Evolutionary conservation across 2,329 filamentous ascomycete species (phyloP).

Genomic region (Aspergillus novoparasiticus): DNA sequence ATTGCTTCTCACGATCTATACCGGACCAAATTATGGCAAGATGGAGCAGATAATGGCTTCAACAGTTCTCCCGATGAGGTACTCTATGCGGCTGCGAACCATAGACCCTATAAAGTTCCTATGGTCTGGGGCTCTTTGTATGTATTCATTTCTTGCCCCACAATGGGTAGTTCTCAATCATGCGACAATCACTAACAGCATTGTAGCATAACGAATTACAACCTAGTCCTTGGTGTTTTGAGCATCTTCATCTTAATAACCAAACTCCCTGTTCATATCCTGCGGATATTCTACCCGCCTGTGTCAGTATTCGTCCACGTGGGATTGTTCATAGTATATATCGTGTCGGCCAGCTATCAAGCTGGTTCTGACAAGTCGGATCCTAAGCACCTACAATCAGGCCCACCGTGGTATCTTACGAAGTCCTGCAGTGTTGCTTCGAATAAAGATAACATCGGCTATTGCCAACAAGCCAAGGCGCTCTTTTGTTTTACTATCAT

Average conservation of each 20-base stretch:
- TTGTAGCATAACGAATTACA: slow-evolving; percentile 60
- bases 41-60: slow-evolving; percentile 63
- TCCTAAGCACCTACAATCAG: slow-evolving; percentile 54
- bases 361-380: slow-evolving; percentile 62
- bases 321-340: slow-evolving; percentile 55
- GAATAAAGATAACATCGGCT: slow-evolving; percentile 49
- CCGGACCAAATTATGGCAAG: slow-evolving; percentile 63
- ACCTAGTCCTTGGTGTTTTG: slow-evolving; percentile 63
- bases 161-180: neutral
- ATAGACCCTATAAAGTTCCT: slow-evolving; percentile 55
- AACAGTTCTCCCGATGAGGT: slow-evolving; percentile 61
- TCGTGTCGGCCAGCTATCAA: slow-evolving; percentile 59
- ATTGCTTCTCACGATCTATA: slow-evolving; percentile 65
- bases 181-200: slow-evolving; percentile 13
- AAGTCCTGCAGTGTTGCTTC: slow-evolving; percentile 60
- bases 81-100: slow-evolving; percentile 63
- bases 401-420: slow-evolving; percentile 65
- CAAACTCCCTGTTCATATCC: slow-evolving; percentile 59
- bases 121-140: slow-evolving; percentile 65
- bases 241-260: slow-evolving; percentile 63
- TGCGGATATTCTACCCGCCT: slow-evolving; percentile 60
- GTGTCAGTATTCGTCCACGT: slow-evolving; percentile 57
- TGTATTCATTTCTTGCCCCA: slow-evolving; percentile 23
- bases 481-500: slow-evolving; percentile 59
- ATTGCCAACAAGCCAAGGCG: slow-evolving; percentile 63